Evolutionary conservation across 495 filamentous ascomycete genomes (phyloP), one percentile per base, ranked within the genome.

Genomic region (Parathielavia appendiculata): DNA sequence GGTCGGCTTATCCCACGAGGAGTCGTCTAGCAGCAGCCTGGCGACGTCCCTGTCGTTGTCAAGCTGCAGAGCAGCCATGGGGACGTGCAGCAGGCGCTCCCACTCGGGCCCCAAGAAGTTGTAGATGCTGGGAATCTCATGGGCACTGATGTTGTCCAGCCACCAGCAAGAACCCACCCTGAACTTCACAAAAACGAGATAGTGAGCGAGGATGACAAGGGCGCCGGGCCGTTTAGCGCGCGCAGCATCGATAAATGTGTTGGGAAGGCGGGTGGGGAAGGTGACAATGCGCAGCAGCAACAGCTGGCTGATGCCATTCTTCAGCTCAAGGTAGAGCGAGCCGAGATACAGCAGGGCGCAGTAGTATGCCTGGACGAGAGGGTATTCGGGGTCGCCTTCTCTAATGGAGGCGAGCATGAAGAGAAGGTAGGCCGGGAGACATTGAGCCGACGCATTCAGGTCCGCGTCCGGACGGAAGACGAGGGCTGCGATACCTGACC

Each of bases 201-300:
- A 79, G 45, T 81, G 57, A 1, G 78, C 75, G 6, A 81, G 32
- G 14, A 83, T 75, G 9, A 82, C 63, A 0, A 82, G 63, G 0
- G 86, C 81, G 41, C 84, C 78, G 0, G 83, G 81, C 38, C 76
- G 70, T 11, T 71, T 73, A 40, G 76, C 65, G 11, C 72, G 71
- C 5, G 83, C 75, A 22, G 83, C 69, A 0, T 76, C 73, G 14
- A 82, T 61, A 63, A 83, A 86, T 12, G 70, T 66, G 2, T 73
- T 60, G 0, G 80, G 78, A 5, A 84, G 68, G 12, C 77, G 77
- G 16, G 80, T 76, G 30, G 71, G 66, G 49, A 73, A 73, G 7
- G 73, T 76, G 41, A 73, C 65, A 49, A 76, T 69, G 35, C 77
- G 67, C 38, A 76, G 61, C 41, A 70, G 50, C 22, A 79, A 57